These are phyloP conservation scores for Entomortierella parvispora DNA, from an alignment of 192 early-diverging fungal species.

Conservation along the genomic window DNA sequence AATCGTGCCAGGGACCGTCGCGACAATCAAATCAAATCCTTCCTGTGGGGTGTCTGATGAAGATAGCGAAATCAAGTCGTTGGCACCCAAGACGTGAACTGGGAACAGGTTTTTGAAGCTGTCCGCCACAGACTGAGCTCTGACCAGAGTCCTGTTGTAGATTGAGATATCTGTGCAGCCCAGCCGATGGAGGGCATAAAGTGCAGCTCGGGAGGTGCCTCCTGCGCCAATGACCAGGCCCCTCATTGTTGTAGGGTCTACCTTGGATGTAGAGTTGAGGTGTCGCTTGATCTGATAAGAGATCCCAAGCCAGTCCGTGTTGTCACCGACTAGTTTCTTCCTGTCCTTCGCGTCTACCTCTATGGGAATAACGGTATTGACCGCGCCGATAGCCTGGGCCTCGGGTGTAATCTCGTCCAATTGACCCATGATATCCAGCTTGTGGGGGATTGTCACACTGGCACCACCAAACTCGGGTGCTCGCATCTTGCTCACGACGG, in stretches of 20 bases:
- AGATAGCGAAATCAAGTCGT: constrained; percentile 50
- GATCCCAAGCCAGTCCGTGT: constrained; percentile 97
- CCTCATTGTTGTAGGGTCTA: constrained; percentile 37
- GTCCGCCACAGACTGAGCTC: constrained; percentile 72
- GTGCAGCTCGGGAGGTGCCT: constrained; percentile 92
- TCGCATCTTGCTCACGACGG: constrained; percentile 61
- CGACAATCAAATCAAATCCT: constrained; percentile 72
- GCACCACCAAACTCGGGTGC: constrained; percentile 87
- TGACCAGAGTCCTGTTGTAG: constrained; percentile 88
- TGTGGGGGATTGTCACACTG: constrained; percentile 96
- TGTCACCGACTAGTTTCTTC: constrained; percentile 80
- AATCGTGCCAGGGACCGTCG: constrained; percentile 85
- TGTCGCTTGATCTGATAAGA: constrained; percentile 65
- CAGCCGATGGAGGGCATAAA: constrained; percentile 82
- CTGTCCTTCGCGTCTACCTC: constrained; percentile 22
- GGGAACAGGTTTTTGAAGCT: constrained; percentile 68
- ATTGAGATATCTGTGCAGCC: constrained; percentile 75
- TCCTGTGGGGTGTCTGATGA: neutral
- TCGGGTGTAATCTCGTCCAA: constrained; percentile 77
- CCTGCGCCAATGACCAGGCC: constrained; percentile 95
- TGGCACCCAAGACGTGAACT: constrained; percentile 54
- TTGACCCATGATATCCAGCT: constrained; percentile 85
- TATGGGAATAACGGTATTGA: constrained; percentile 84
- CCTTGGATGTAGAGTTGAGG: constrained; percentile 24
- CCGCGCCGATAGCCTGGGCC: constrained; percentile 90